phyloP scores from a whole-genome alignment of 1,284 basidiomycete genomes.

The Vanrija sp. region DNA sequence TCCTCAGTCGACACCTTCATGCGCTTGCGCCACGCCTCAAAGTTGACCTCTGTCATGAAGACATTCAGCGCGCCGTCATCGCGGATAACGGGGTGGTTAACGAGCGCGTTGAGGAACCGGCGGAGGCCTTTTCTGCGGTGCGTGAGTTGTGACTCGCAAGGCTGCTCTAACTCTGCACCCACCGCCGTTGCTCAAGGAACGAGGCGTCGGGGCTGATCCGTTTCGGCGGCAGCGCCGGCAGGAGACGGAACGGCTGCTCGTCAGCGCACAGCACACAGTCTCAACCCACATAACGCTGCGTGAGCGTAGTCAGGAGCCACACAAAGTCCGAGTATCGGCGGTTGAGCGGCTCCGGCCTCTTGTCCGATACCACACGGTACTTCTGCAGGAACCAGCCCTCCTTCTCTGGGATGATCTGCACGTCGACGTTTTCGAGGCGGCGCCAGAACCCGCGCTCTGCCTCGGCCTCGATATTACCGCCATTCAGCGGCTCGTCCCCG shows the following conservation, averaged over 20 bases:
- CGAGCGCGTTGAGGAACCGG: constrained; percentile 71
- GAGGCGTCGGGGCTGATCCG: constrained; percentile 78
- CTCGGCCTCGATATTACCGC: constrained; percentile 25
- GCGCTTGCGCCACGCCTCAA: constrained; percentile 77
- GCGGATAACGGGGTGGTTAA: constrained; percentile 85
- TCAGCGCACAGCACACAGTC: background rate
- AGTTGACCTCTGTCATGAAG: constrained; percentile 74
- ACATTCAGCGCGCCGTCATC: constrained; percentile 75
- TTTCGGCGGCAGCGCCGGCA: constrained; percentile 85
- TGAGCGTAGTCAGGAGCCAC: constrained; percentile 77
- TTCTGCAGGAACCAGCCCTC: constrained; percentile 81
- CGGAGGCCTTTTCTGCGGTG: constrained; percentile 67
- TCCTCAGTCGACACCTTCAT: constrained; percentile 66
- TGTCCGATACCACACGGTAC: constrained; percentile 75
- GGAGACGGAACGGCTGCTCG: constrained; percentile 84
- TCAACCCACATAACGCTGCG: constrained; percentile 50
- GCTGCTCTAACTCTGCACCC: constrained; percentile 41
- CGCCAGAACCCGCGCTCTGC: constrained; percentile 68
- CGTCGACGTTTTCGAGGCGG: constrained; percentile 65
- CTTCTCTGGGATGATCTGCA: constrained; percentile 67
- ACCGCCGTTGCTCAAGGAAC: constrained; percentile 82
- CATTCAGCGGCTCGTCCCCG: constrained; percentile 4
- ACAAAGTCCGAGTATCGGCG: constrained; percentile 79
- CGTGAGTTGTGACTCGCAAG: background rate
- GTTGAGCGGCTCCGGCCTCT: constrained; percentile 53